phyloP scores from a whole-genome alignment of 2,329 filamentous ascomycete genomes.

The Aquanectria penicillioides region DNA sequence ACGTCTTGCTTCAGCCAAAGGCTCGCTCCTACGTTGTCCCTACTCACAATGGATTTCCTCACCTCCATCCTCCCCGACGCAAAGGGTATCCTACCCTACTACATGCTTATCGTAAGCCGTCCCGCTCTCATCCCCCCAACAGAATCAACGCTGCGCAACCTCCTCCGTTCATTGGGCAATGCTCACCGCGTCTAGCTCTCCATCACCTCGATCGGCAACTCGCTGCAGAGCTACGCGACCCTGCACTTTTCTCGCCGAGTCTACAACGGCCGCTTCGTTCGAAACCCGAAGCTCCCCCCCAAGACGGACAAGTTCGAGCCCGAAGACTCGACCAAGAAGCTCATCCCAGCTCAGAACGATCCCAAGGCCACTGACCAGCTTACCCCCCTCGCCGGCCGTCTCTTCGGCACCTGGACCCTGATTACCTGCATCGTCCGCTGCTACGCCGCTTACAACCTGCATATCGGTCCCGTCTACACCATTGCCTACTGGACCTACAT shows the following conservation, averaged over 20 bases:
- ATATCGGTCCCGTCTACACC: conserved; percentile 78
- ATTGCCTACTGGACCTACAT: conserved; percentile 84
- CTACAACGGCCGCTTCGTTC: conserved; percentile 75
- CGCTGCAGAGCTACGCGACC: conserved; percentile 83
- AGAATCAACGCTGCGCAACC: not conserved
- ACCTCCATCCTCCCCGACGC: conserved; percentile 57
- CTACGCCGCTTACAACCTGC: conserved; percentile 86
- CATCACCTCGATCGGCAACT: conserved; percentile 84
- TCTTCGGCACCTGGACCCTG: conserved; percentile 90
- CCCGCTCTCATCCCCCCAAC: conserved; percentile 15
- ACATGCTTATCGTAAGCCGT: conserved; percentile 63
- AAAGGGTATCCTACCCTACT: conserved; percentile 67
- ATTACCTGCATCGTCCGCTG: conserved; percentile 80
- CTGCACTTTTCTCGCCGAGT: conserved; percentile 86
- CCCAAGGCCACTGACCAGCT: conserved; percentile 67
- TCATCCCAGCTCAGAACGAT: conserved; percentile 56
- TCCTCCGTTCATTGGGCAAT: not conserved
- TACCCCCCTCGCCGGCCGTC: conserved; percentile 79
- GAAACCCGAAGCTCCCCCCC: conserved; percentile 57
- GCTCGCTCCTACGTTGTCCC: not conserved
- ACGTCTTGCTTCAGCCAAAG: not conserved
- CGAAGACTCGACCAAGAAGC: conserved; percentile 64
- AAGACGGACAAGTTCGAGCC: conserved; percentile 56
- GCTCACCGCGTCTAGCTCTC: conserved; percentile 70
- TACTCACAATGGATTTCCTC: conserved; percentile 55